phyloP scores from a whole-genome alignment of 2,329 filamentous ascomycete species.

The Hymenoscyphus linearis region DNA sequence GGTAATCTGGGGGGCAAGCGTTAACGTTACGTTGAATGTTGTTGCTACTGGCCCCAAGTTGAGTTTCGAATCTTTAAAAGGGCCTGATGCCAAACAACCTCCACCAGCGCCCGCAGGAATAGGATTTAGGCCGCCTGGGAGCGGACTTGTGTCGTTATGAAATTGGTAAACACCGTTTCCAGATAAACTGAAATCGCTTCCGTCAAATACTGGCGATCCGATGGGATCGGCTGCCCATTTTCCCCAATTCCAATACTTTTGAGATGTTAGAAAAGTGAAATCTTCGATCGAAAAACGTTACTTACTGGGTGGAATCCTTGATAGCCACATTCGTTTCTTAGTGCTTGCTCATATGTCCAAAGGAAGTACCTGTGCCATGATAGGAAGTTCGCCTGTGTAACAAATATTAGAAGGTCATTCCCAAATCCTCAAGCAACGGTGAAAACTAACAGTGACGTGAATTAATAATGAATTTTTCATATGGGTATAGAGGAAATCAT shows the following conservation, averaged over 20 bases:
- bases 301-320: constrained; percentile 36
- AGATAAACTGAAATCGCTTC: constrained; percentile 44
- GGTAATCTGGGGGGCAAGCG: constrained; percentile 26
- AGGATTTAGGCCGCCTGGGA: constrained; percentile 24
- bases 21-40: constrained; percentile 30
- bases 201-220: constrained; percentile 50
- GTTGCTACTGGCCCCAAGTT: constrained; percentile 44
- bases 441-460: constrained; percentile 26
- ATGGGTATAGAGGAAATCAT: constrained; percentile 36
- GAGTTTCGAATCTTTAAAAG: constrained; percentile 39
- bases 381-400: constrained; percentile 34
- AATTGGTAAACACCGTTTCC: constrained; percentile 40
- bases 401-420: background rate
- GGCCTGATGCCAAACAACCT: constrained; percentile 46
- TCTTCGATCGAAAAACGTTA: constrained; percentile 16
- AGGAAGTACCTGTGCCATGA: constrained; percentile 42
- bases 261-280: constrained; percentile 38
- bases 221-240: constrained; percentile 40
- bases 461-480: constrained; percentile 31
- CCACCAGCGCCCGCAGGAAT: constrained; percentile 47
- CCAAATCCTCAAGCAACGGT: background rate
- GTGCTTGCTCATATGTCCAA: constrained; percentile 38
- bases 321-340: constrained; percentile 41
- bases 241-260: constrained; percentile 44
- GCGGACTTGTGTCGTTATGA: constrained; percentile 27